These are phyloP conservation scores for Blastobotrys proliferans DNA, from an alignment of 1,139 yeast species.

Conservation along the genomic window DNA sequence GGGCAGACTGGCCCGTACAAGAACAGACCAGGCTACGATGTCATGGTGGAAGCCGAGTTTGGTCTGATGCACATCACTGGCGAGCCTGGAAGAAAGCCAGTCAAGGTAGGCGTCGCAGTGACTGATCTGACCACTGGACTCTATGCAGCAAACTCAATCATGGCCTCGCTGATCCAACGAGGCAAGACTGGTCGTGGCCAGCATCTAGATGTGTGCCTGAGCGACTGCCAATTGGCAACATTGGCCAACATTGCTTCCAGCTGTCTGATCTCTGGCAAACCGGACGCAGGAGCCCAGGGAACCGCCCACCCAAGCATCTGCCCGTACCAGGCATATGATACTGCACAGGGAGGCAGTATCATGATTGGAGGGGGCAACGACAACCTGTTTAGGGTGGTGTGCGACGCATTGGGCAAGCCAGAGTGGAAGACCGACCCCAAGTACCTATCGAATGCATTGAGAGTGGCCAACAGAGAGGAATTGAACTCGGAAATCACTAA, in stretches of 20 bases:
- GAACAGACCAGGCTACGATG: conserved; percentile 41
- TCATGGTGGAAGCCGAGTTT: conserved; percentile 45
- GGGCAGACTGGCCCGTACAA: conserved; percentile 39
- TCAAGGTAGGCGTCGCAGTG: conserved; percentile 44
- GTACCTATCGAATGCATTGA: conserved; percentile 35
- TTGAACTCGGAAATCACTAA: conserved; percentile 35
- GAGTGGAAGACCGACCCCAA: conserved; percentile 38
- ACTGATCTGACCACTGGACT: conserved; percentile 42
- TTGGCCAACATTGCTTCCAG: conserved; percentile 41
- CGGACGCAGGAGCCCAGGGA: conserved; percentile 41
- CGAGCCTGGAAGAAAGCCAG: conserved; percentile 40
- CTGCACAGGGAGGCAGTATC: conserved; percentile 35
- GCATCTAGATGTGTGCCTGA: conserved; percentile 36
- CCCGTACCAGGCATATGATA: conserved; percentile 42
- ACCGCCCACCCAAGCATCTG: conserved; percentile 43
- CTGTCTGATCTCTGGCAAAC: conserved; percentile 38
- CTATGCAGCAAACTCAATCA: conserved; percentile 38
- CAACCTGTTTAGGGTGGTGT: conserved; percentile 34
- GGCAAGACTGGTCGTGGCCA: conserved; percentile 39
- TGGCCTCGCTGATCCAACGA: conserved; percentile 38
- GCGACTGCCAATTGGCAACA: conserved; percentile 41
- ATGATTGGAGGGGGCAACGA: conserved; percentile 45
- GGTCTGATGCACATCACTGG: conserved; percentile 46
- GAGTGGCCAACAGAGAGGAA: conserved; percentile 36
- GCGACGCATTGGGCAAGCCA: conserved; percentile 35